Evolutionary conservation across 108 stramenopile species (phyloP).

Genomic region (Nitzschia sp.): DNA sequence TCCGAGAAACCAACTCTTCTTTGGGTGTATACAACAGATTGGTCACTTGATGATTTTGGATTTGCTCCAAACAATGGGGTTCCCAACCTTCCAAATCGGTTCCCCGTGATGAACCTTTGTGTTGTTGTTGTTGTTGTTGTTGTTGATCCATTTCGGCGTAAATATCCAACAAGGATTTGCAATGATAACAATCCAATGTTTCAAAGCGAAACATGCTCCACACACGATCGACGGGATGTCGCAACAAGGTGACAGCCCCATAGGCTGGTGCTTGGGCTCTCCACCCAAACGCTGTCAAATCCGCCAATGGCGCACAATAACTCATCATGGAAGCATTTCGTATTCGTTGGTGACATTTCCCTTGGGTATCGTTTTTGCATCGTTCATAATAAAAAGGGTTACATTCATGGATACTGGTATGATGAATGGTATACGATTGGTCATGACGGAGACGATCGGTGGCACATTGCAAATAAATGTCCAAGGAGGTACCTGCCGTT

Average conservation of each 20-base stretch:
- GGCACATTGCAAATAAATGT: constrained; percentile 54
- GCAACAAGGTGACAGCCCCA: constrained; percentile 63
- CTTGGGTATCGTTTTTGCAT: constrained; percentile 21
- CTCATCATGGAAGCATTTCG: constrained; percentile 47
- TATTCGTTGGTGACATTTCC: constrained; percentile 12
- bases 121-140: constrained; percentile 17
- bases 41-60: constrained; percentile 65
- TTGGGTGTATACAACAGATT: constrained; percentile 46
- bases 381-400: constrained; percentile 10
- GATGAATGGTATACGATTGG: constrained; percentile 19
- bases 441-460: constrained; percentile 28
- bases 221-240: constrained; percentile 70
- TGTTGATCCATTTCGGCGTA: constrained; percentile 41
- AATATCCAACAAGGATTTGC: constrained; percentile 55
- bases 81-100: constrained; percentile 2
- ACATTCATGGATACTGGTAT: constrained; percentile 40
- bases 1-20: too few species aligned
- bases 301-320: constrained; percentile 66
- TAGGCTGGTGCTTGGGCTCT: constrained; percentile 15
- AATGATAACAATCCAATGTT: constrained; percentile 63
- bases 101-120: too few species aligned
- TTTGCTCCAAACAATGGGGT: constrained; percentile 49
- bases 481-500: constrained; percentile 71
- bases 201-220: constrained; percentile 82
- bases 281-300: constrained; percentile 60